A percentile compares a stretch with the other conserved stretches of the same genome.
Conservation (phyloP, 1,284 basidiomycete genomes). For the Sparassis latifolia region DNA sequence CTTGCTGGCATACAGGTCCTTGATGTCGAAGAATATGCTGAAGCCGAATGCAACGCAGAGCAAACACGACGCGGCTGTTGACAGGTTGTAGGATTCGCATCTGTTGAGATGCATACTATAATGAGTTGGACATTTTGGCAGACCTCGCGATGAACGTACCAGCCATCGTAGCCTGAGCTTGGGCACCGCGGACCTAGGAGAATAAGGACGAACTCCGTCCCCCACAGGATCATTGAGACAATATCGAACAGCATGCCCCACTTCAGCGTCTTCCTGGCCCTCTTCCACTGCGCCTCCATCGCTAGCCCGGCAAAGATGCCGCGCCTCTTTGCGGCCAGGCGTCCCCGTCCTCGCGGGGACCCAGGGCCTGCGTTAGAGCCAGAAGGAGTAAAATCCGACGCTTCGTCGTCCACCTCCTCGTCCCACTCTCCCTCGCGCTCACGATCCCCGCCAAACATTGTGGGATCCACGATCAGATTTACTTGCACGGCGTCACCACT, state of each 20-base stretch:
- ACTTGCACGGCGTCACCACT: slow-evolving; percentile 51
- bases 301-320: slow-evolving; percentile 54
- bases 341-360: slow-evolving; percentile 6
- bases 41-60: slow-evolving; percentile 47
- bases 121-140: not conserved
- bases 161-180: slow-evolving; percentile 52
- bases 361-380: slow-evolving; percentile 21
- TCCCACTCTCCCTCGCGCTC: slow-evolving; percentile 32
- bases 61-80: slow-evolving; percentile 52
- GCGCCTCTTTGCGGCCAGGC: slow-evolving; percentile 31
- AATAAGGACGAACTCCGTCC: slow-evolving; percentile 50
- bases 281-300: slow-evolving; percentile 58
- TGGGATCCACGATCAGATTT: slow-evolving; percentile 65
- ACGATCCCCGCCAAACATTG: slow-evolving; percentile 37
- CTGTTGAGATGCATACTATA: slow-evolving; percentile 26
- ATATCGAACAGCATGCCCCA: slow-evolving; percentile 46
- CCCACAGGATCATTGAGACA: slow-evolving; percentile 48
- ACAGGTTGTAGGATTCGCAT: slow-evolving; percentile 67
- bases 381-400: slow-evolving; percentile 15
- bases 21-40: slow-evolving; percentile 57
- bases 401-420: slow-evolving; percentile 8
- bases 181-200: slow-evolving; percentile 57
- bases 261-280: slow-evolving; percentile 47
- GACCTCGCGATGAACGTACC: slow-evolving; percentile 35
- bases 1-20: slow-evolving; percentile 56